These are phyloP conservation scores for Yarrowia hollandica DNA, from an alignment of 805 yeast genomes.

Conservation along the genomic window DNA sequence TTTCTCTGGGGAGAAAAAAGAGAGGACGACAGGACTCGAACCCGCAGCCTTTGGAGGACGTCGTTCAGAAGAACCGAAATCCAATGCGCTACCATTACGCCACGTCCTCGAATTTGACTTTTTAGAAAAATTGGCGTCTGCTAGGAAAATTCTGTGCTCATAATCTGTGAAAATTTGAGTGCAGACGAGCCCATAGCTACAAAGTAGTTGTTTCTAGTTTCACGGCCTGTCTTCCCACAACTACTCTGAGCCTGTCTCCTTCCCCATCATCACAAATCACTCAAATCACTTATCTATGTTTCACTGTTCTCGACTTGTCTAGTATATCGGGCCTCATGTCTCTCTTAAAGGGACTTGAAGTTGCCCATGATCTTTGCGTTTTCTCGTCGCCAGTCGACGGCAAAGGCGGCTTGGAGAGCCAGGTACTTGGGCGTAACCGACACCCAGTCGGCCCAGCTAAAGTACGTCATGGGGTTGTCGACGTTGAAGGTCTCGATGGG, in stretches of 20 bases:
- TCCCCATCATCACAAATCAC: too few species aligned
- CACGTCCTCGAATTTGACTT: constrained; percentile 16
- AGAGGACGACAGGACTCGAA: constrained; percentile 24
- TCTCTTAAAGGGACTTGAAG: neutral
- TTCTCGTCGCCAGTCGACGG: constrained; percentile 17
- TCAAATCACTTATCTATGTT: too few species aligned
- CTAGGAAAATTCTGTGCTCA: neutral
- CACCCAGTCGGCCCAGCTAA: constrained; percentile 20
- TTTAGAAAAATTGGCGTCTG: neutral
- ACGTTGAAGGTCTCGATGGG: constrained; percentile 25
- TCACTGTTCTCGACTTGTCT: too few species aligned
- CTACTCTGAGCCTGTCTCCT: too few species aligned
- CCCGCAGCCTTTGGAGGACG: constrained; percentile 30
- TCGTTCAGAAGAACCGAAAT: constrained; percentile 24
- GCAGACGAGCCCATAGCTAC: too few species aligned
- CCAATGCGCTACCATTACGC: constrained; percentile 29
- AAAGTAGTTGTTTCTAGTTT: too few species aligned
- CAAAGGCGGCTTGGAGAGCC: neutral
- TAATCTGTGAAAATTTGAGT: too few species aligned
- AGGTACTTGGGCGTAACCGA: constrained; percentile 10
- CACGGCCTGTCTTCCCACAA: too few species aligned
- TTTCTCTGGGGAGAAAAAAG: too few species aligned
- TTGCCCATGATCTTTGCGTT: constrained; percentile 9
- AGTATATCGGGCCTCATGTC: neutral
- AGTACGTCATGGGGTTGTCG: constrained; percentile 25